Evolutionary conservation across 371 early-diverging fungal species (phyloP).

Genomic region (Syncephalastrum sp.): DNA sequence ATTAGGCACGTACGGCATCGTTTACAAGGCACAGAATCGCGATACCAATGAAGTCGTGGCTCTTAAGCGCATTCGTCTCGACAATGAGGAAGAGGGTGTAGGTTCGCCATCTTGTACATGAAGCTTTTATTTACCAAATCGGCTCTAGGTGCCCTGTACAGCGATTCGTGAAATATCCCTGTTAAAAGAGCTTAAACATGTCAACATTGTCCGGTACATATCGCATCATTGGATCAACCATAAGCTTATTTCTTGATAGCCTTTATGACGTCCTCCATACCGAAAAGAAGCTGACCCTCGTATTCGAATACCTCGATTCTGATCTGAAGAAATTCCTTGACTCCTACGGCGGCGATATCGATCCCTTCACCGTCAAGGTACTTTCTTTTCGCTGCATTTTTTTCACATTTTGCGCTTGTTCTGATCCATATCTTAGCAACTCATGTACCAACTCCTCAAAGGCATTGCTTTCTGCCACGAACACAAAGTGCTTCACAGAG

Average conservation of each 20-base stretch:
- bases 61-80: constrained; percentile 95
- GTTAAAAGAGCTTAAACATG: constrained; percentile 92
- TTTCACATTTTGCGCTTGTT: constrained; percentile 1
- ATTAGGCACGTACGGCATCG: constrained; percentile 94
- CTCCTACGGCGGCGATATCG: constrained; percentile 80
- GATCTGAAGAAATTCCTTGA: constrained; percentile 94
- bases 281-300: constrained; percentile 89
- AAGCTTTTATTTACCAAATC: neutral
- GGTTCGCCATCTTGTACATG: constrained; percentile 9
- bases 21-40: constrained; percentile 95
- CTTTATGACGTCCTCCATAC: constrained; percentile 95
- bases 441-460: constrained; percentile 80
- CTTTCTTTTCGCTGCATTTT: neutral
- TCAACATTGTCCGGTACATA: constrained; percentile 86
- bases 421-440: constrained; percentile 42
- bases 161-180: constrained; percentile 99
- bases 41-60: constrained; percentile 96
- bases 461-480: constrained; percentile 85
- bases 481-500: constrained; percentile 78
- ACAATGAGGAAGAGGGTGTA: constrained; percentile 95
- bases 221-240: neutral
- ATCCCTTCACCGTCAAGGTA: constrained; percentile 74
- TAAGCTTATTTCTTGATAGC: constrained; percentile 29
- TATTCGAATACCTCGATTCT: constrained; percentile 95
- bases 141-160: constrained; percentile 84